These are phyloP conservation scores for Termitomyces sp. DNA, from an alignment of 768 basidiomycete species.

Conservation along the genomic window DNA sequence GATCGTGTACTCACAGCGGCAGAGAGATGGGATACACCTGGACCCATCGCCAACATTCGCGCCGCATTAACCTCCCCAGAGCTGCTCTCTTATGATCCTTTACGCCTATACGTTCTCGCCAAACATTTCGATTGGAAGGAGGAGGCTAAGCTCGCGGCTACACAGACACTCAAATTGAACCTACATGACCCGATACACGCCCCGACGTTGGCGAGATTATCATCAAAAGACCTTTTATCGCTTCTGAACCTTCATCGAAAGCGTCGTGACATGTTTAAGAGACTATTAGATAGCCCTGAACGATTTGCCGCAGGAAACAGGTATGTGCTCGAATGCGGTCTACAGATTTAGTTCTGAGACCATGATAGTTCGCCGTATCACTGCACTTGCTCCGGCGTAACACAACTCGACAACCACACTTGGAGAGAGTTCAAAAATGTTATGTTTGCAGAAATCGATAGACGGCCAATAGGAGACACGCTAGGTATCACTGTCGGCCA, in stretches of 20 bases:
- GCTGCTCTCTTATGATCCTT: slow-evolving; percentile 40
- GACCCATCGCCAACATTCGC: slow-evolving; percentile 53
- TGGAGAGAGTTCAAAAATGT: slow-evolving; percentile 62
- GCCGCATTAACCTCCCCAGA: slow-evolving; percentile 43
- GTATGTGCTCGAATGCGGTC: slow-evolving; percentile 15
- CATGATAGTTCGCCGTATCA: slow-evolving; percentile 28
- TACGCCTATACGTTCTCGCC: slow-evolving; percentile 52
- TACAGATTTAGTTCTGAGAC: not conserved
- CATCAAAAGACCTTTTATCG: slow-evolving; percentile 47
- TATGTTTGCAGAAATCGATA: slow-evolving; percentile 56
- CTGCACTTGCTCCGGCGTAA: slow-evolving; percentile 53
- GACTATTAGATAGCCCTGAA: slow-evolving; percentile 53
- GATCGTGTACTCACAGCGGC: slow-evolving; percentile 56
- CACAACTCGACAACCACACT: slow-evolving; percentile 50
- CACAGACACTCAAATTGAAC: slow-evolving; percentile 53
- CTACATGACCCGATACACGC: slow-evolving; percentile 39
- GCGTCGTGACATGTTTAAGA: slow-evolving; percentile 47
- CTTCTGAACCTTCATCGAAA: slow-evolving; percentile 55
- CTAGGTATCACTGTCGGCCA: slow-evolving; percentile 34
- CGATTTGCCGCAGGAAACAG: slow-evolving; percentile 53
- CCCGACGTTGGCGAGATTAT: slow-evolving; percentile 40
- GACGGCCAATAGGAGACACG: slow-evolving; percentile 56
- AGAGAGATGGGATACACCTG: slow-evolving; percentile 70
- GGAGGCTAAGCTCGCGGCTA: slow-evolving; percentile 53
- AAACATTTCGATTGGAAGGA: slow-evolving; percentile 60